Percentiles rank a stretch among this genome's conserved stretches.
phyloP scores from a whole-genome alignment of 2,329 filamentous ascomycete genomes.

The Aspergillus sp. region DNA sequence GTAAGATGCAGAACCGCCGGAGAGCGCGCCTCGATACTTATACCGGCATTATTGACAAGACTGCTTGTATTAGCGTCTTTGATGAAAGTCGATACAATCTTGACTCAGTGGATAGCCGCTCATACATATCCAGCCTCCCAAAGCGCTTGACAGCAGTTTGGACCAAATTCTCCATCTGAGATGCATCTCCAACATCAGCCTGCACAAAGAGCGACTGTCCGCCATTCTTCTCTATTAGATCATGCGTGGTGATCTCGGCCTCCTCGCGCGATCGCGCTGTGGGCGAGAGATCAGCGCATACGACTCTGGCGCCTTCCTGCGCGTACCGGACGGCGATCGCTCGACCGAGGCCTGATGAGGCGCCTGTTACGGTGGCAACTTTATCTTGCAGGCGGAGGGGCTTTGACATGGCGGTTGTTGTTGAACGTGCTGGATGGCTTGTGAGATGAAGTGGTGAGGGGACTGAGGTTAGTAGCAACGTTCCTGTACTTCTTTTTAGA shows the following conservation, averaged over 20 bases:
- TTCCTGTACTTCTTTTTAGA: too few relatives aligned
- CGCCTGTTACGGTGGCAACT: constrained; percentile 47
- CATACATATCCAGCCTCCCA: constrained; percentile 47
- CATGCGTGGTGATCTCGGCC: constrained; percentile 34
- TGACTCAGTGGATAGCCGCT: too few relatives aligned
- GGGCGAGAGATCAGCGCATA: constrained; percentile 43
- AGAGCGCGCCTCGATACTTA: constrained; percentile 39
- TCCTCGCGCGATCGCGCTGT: constrained; percentile 24
- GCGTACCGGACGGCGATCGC: constrained; percentile 47
- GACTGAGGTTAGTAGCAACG: background rate
- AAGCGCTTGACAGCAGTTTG: constrained; percentile 33
- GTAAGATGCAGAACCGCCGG: constrained; percentile 47
- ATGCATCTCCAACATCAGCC: constrained; percentile 43
- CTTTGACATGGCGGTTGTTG: background rate
- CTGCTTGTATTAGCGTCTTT: constrained; percentile 23
- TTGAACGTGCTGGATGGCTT: background rate
- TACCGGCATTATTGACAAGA: constrained; percentile 53
- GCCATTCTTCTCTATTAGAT: constrained; percentile 36
- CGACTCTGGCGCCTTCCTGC: constrained; percentile 42
- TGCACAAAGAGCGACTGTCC: constrained; percentile 45
- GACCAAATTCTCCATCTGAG: constrained; percentile 40
- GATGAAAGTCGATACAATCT: background rate
- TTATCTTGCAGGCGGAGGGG: constrained; percentile 30
- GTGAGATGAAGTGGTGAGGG: background rate
- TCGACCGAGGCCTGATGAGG: constrained; percentile 49